Conservation (phyloP, 768 basidiomycete genomes). For the Rhodocollybia butyracea region DNA sequence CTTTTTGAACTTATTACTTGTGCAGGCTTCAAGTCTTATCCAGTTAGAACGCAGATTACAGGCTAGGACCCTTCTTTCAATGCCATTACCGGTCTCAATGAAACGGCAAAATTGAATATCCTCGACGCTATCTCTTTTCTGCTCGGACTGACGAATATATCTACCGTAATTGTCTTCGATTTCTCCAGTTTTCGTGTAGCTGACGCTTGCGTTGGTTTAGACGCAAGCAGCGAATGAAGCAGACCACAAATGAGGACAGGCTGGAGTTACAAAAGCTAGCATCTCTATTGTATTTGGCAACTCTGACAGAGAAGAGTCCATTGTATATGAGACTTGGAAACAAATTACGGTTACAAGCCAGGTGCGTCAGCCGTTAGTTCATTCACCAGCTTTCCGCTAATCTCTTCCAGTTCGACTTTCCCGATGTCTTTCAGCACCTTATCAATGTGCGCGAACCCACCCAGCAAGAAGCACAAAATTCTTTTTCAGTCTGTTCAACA, state of each 20-base stretch:
- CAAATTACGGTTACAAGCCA: slow-evolving; percentile 98
- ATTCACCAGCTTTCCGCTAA: neutral
- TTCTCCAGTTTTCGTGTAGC: neutral
- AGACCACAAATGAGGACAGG: slow-evolving; percentile 98
- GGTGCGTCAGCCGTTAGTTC: slow-evolving; percentile 40
- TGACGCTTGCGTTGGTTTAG: slow-evolving; percentile 33
- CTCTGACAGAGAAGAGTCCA: slow-evolving; percentile 81
- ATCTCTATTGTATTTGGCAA: slow-evolving; percentile 99
- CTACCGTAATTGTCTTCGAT: slow-evolving; percentile 56
- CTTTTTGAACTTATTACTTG: neutral
- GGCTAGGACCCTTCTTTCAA: slow-evolving; percentile 99
- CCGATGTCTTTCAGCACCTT: slow-evolving; percentile 92
- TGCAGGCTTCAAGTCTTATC: slow-evolving; percentile 95
- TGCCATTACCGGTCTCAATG: slow-evolving; percentile 95
- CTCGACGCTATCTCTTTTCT: slow-evolving; percentile 99
- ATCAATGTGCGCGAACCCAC: slow-evolving; percentile 92
- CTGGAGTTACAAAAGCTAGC: slow-evolving; percentile 93
- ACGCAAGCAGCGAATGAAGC: slow-evolving; percentile 95
- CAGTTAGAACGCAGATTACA: slow-evolving; percentile 90
- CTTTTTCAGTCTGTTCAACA: slow-evolving; percentile 99
- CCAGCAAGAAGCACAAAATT: slow-evolving; percentile 79
- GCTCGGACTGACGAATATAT: slow-evolving; percentile 95
- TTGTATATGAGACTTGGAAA: slow-evolving; percentile 71
- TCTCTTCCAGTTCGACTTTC: slow-evolving; percentile 74
- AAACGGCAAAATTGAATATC: slow-evolving; percentile 98